Conservation (phyloP, 2,329 filamentous ascomycete genomes). For the Sordariomycetes sp. region DNA sequence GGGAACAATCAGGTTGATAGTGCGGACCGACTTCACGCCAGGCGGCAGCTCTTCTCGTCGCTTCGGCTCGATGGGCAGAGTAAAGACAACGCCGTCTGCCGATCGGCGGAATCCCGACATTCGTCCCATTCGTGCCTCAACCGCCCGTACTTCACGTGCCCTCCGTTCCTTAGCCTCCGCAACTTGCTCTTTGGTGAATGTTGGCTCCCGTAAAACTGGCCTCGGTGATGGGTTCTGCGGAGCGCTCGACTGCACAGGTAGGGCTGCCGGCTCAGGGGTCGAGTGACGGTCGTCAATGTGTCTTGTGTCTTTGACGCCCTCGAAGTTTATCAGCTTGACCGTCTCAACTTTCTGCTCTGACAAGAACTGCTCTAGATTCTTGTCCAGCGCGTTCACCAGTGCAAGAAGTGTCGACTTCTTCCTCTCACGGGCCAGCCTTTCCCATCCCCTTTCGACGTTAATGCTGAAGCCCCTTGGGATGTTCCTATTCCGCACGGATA, state of each 20-base stretch:
- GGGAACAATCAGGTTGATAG: slow-evolving; percentile 61
- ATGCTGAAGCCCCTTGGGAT: slow-evolving; percentile 65
- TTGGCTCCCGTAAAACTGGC: slow-evolving; percentile 32
- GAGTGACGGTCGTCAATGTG: slow-evolving; percentile 31
- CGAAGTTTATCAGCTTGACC: slow-evolving; percentile 55
- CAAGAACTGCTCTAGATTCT: slow-evolving; percentile 59
- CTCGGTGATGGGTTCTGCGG: slow-evolving; percentile 4
- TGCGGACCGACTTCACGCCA: slow-evolving; percentile 51
- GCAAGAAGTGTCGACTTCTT: slow-evolving; percentile 51
- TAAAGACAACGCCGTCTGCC: slow-evolving; percentile 60
- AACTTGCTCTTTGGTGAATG: slow-evolving; percentile 51
- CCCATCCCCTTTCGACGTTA: slow-evolving; percentile 70
- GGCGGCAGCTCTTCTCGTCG: slow-evolving; percentile 51
- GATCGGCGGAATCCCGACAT: slow-evolving; percentile 59
- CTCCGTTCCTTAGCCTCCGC: slow-evolving; percentile 53
- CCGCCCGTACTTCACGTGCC: slow-evolving; percentile 58
- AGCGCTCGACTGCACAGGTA: slow-evolving; percentile 7
- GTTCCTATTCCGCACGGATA: slow-evolving; percentile 58
- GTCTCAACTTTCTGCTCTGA: slow-evolving; percentile 64
- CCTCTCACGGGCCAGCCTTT: slow-evolving; percentile 48
- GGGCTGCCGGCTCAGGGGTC: slow-evolving; percentile 2
- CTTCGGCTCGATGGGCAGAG: slow-evolving; percentile 59
- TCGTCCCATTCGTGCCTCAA: slow-evolving; percentile 67
- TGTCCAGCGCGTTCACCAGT: slow-evolving; percentile 62
- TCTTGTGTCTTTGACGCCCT: slow-evolving; percentile 39